These are phyloP conservation scores for Brettanomyces nanus DNA, from an alignment of 805 yeast genomes.

Conservation along the genomic window DNA sequence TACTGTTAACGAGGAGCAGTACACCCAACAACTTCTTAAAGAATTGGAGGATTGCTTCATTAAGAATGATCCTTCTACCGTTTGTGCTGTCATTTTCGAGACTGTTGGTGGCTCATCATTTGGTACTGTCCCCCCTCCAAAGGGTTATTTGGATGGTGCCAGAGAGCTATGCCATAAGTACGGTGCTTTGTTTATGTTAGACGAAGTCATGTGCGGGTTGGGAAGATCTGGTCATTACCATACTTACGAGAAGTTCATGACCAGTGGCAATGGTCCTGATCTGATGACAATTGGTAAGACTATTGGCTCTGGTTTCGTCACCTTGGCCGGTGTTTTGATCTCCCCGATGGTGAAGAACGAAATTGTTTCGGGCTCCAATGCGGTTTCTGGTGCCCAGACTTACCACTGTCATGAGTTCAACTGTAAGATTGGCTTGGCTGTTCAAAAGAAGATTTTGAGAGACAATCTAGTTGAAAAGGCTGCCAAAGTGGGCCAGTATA, in stretches of 20 bases:
- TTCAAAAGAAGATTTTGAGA: constrained; percentile 30
- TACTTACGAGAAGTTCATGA: constrained; percentile 37
- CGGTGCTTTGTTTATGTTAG: constrained; percentile 89
- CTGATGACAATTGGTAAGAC: constrained; percentile 44
- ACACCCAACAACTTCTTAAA: constrained; percentile 26
- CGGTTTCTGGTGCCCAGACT: constrained; percentile 40
- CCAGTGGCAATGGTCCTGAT: constrained; percentile 37
- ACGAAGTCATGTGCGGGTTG: constrained; percentile 72
- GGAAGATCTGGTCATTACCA: constrained; percentile 41
- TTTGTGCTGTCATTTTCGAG: constrained; percentile 34
- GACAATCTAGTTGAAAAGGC: constrained; percentile 33
- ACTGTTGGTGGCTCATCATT: constrained; percentile 38
- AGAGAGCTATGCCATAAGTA: constrained; percentile 74
- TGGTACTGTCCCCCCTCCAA: constrained; percentile 37
- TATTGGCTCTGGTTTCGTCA: constrained; percentile 41
- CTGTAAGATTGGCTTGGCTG: constrained; percentile 38
- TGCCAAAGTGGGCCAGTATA: constrained; percentile 33
- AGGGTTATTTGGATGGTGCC: constrained; percentile 37
- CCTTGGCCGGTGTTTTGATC: constrained; percentile 40
- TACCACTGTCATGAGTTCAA: constrained; percentile 42
- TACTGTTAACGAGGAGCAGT: constrained; percentile 26
- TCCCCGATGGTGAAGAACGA: constrained; percentile 33
- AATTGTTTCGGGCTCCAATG: constrained; percentile 32
- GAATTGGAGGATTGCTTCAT: constrained; percentile 33
- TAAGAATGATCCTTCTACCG: constrained; percentile 34